phyloP scores from a whole-genome alignment of 768 basidiomycete species.

The Leccinum barrowsii region DNA sequence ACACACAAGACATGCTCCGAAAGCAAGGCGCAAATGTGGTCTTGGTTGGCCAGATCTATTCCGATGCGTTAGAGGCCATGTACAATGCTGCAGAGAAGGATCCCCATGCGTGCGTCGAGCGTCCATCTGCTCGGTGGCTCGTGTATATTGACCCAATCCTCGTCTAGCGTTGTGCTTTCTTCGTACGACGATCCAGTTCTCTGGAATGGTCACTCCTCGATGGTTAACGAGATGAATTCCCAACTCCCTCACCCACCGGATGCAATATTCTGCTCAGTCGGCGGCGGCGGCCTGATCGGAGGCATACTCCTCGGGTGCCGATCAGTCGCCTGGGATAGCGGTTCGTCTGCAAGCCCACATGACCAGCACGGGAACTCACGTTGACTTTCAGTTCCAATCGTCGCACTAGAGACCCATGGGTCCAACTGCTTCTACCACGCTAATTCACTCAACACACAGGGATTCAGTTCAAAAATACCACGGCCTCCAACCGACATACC shows the following conservation, averaged over 20 bases:
- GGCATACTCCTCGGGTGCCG: slow-evolving; percentile 70
- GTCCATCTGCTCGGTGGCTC: not conserved
- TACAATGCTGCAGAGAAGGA: slow-evolving; percentile 41
- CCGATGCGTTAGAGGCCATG: slow-evolving; percentile 55
- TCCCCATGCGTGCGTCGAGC: slow-evolving; percentile 47
- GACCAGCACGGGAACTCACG: not conserved
- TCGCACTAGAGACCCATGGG: slow-evolving; percentile 68
- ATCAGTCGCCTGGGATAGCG: slow-evolving; percentile 62
- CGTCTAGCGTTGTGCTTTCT: slow-evolving; percentile 58
- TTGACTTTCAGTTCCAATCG: slow-evolving; percentile 51
- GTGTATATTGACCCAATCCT: not conserved
- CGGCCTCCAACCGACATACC: slow-evolving; percentile 27
- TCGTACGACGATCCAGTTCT: slow-evolving; percentile 66
- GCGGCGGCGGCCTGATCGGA: slow-evolving; percentile 69
- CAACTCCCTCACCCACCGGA: slow-evolving; percentile 58
- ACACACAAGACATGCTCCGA: slow-evolving; percentile 48
- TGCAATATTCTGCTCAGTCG: slow-evolving; percentile 76
- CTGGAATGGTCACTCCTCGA: slow-evolving; percentile 78
- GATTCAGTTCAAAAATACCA: slow-evolving; percentile 32
- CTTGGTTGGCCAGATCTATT: slow-evolving; percentile 55
- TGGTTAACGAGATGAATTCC: slow-evolving; percentile 58
- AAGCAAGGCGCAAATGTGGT: slow-evolving; percentile 55
- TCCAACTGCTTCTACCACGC: slow-evolving; percentile 74
- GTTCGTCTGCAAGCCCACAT: slow-evolving; percentile 35
- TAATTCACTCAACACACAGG: slow-evolving; percentile 49